Conservation (phyloP, 768 basidiomycete genomes). For the Boletus rubroflammeus region DNA sequence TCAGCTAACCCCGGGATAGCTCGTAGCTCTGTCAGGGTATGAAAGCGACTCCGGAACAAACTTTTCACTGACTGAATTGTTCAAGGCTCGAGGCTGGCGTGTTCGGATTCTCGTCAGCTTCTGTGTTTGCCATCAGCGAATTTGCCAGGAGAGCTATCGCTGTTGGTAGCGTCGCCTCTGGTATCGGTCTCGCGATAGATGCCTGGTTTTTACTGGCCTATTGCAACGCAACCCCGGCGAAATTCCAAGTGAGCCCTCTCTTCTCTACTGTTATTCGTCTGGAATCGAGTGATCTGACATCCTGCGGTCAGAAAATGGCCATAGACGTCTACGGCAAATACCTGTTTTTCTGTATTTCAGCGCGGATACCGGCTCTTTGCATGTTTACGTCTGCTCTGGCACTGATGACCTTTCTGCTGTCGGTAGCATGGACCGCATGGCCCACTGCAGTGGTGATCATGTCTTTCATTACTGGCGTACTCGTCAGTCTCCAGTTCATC, state of each 20-base stretch:
- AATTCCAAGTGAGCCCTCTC: slow-evolving; percentile 48
- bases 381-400: slow-evolving; percentile 54
- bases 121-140: slow-evolving; percentile 47
- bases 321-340: slow-evolving; percentile 56
- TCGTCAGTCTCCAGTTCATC: slow-evolving; percentile 65
- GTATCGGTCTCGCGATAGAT: slow-evolving; percentile 59
- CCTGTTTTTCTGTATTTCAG: slow-evolving; percentile 66
- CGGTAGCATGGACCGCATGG: slow-evolving; percentile 63
- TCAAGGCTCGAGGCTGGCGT: slow-evolving; percentile 49
- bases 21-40: slow-evolving; percentile 59
- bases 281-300: not conserved
- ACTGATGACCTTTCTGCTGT: slow-evolving; percentile 55
- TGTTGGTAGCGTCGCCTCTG: slow-evolving; percentile 55
- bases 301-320: slow-evolving; percentile 28
- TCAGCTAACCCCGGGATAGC: slow-evolving; percentile 31
- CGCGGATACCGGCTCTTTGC: slow-evolving; percentile 60
- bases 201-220: slow-evolving; percentile 68
- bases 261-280: not conserved
- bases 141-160: slow-evolving; percentile 52
- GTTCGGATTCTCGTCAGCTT: slow-evolving; percentile 56
- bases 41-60: slow-evolving; percentile 10
- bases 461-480: slow-evolving; percentile 53
- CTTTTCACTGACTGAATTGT: not conserved
- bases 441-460: slow-evolving; percentile 57
- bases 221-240: slow-evolving; percentile 46